Base-by-base conservation (phyloP, 192 early-diverging fungal species). In the Coemansia sp. region DNA sequence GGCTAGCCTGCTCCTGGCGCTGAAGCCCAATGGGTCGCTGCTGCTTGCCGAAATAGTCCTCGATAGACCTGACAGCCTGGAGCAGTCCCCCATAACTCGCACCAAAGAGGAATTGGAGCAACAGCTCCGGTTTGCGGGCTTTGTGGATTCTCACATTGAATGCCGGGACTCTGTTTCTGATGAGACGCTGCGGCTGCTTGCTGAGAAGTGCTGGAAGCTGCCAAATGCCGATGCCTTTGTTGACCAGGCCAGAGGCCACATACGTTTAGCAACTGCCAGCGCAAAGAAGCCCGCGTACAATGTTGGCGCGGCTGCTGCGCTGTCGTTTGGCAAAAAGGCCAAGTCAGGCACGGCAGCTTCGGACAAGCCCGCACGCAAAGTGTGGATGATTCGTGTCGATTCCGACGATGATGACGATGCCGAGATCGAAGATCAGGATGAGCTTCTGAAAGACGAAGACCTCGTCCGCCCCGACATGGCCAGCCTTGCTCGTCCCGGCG, bases 401-500 rank as follows among this genome's bases (percentile, higher is more conserved):
- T 88, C 90, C 20, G 86, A 93, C 39, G 23, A 26, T 3, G 90
- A 90, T 65, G 23, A 26, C 1, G 90, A 90, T 65, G 80, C 70
- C 4, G 91, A 90, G 62, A 76, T 94, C 14, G 88, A 88, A 46
- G 89, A 96, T 55, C 93, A 98, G 65, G 92, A 95, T 52, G 77
- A 63, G 14, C 72, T 97, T 23, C 76, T 95, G 64, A 91, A 92
- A 55, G 96, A 90, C 31, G 82, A 81, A 12, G 92, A 94, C 73
- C 73, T 88, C 46, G 67, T 83, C 33, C 88, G 87, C 55, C 91
- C 91, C 30, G 77, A 72, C 54, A 81, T 85, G 56, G 74, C 71
- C 26, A 63, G 79, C 42, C 71, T 88, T 37, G 62, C 76, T 18
- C 81, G 87, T 21, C 88, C 90, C 5, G 86, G 85, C 41, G 88